Base-by-base conservation (phyloP, 352 stramenopile species). In the Pythium aristosporum region DNA sequence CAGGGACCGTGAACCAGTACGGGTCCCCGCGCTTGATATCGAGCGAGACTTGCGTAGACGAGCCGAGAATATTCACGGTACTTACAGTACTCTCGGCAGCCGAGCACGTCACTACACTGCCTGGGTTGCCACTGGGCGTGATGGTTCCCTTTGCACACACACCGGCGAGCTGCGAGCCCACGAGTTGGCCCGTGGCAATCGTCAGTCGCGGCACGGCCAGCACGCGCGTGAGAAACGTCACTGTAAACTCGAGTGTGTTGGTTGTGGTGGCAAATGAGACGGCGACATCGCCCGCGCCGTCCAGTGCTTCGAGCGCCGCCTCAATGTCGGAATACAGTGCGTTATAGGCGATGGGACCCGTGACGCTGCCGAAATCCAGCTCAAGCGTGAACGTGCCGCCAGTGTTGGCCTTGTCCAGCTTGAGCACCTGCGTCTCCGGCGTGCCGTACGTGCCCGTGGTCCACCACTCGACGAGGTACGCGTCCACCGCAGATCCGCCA, bases 381-480 rank as follows among this genome's bases (percentile, higher is more conserved):
- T 74, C 65, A 8, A 97, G 56, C 21, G 77, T 95, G 54, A 97
- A 98, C 32, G 79, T 88, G 5, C 92, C 91, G 32, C 75, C 87
- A 1, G 87, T 89, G 30, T 91, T 90, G 2, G 73, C 67, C 10
- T 65, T 73, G n/a, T 81, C 78, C 10, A 97, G 79, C 67, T 97
- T 96, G 28, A 98, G 71, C 8, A 91, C 75, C 63, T 98, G 92
- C 0, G 92, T 73, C 39, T 91, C 82, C 3, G 57, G 66, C 0
- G 53, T 62, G 0, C 80, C 79, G n/a, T 89, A 91, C 20, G 65
- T 60, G 11, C 61, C 74, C 18, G 79, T 72, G 0, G 71, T 76
- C 82, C 83, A 95, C 85, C 82, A 96, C 58, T 98, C 94, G 23
- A 98, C 87, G 61, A 81, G 72, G 67, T 96, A 99, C 32, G 68